Evolutionary conservation across 305 asterid species (phyloP).

Genomic region (Fraxinus nigra): DNA sequence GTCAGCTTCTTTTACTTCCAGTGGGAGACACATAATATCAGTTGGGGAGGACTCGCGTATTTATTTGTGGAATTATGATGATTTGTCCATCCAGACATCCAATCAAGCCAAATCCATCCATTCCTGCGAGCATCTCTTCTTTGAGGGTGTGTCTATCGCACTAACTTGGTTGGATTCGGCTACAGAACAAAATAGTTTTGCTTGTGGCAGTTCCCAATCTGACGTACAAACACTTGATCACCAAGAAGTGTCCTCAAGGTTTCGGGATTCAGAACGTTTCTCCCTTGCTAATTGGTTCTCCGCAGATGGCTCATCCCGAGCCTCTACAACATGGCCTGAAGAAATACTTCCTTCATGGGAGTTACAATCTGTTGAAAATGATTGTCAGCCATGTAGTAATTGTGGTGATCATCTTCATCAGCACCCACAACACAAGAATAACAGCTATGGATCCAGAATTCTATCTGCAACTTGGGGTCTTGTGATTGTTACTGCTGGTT

Average conservation of each 20-base stretch:
- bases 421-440: neutral
- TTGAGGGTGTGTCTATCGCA: constrained; percentile 48
- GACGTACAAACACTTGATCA: constrained; percentile 14
- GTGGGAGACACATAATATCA: constrained; percentile 64
- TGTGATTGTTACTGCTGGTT: constrained; percentile 61
- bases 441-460: constrained; percentile 8
- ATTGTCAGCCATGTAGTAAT: neutral
- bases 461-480: constrained; percentile 58
- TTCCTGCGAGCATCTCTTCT: constrained; percentile 65
- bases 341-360: constrained; percentile 65
- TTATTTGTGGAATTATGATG: constrained; percentile 69
- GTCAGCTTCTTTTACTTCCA: constrained; percentile 64
- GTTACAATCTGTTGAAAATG: constrained; percentile 18
- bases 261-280: constrained; percentile 50
- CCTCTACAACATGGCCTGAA: constrained; percentile 72
- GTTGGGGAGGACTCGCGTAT: constrained; percentile 71
- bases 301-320: constrained; percentile 49
- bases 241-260: constrained; percentile 25
- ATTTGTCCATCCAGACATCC: constrained; percentile 34
- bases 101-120: constrained; percentile 52
- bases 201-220: constrained; percentile 7
- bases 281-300: constrained; percentile 67
- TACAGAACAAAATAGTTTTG: neutral
- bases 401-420: constrained; percentile 24
- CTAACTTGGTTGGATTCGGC: constrained; percentile 52